Evolutionary conservation across 352 stramenopile genomes (phyloP).

Genomic region (Aphanomyces stellatus): DNA sequence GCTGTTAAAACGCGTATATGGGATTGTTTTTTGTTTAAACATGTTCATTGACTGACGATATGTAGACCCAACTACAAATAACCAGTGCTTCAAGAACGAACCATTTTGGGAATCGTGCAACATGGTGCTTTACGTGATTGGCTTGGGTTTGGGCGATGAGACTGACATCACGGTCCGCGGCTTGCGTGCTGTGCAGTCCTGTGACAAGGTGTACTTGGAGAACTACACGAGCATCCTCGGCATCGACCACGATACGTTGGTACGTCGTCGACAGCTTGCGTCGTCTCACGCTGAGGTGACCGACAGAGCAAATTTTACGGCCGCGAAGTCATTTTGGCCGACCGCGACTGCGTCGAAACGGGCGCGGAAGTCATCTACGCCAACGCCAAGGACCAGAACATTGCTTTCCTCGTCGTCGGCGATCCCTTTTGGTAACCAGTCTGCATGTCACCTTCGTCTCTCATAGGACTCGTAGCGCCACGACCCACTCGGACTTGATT

Average conservation of each 20-base stretch:
- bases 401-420: slow-evolving; percentile 97
- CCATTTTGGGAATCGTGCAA: not conserved
- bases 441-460: not conserved
- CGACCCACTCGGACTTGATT: slow-evolving; percentile 98
- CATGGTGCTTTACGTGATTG: slow-evolving; percentile 94
- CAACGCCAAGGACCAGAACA: slow-evolving; percentile 84
- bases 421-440: slow-evolving; percentile 88
- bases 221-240: slow-evolving; percentile 98
- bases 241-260: slow-evolving; percentile 74
- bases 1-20: too few species aligned
- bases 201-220: slow-evolving; percentile 95
- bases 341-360: slow-evolving; percentile 95
- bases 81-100: not conserved
- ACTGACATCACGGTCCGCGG: slow-evolving; percentile 98
- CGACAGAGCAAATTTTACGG: slow-evolving; percentile 91
- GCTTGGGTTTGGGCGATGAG: slow-evolving; percentile 95
- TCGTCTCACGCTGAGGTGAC: too few species aligned
- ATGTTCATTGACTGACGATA: not conserved
- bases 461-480: slow-evolving; percentile 64
- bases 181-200: slow-evolving; percentile 92
- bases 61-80: not conserved
- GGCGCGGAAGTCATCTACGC: slow-evolving; percentile 94
- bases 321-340: slow-evolving; percentile 78
- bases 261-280: too few species aligned
- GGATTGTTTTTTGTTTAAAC: too few species aligned